phyloP scores from a whole-genome alignment of 2,329 filamentous ascomycete species.

The Xylariomycetidae sp. region DNA sequence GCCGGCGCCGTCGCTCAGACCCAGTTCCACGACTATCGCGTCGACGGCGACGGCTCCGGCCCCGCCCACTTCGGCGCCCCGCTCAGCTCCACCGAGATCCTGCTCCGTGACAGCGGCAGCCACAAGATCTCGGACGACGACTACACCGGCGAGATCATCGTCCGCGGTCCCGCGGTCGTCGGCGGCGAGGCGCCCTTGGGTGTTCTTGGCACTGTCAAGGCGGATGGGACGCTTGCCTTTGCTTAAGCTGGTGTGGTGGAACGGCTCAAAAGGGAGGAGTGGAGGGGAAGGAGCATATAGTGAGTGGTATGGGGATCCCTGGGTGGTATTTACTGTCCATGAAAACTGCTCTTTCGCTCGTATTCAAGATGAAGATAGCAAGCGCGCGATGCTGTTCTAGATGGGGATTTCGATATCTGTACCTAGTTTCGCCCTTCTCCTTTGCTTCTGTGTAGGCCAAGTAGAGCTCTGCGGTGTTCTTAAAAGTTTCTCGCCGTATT shows the following conservation, averaged over 20 bases:
- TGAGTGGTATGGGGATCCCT: no score
- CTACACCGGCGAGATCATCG: slow-evolving; percentile 62
- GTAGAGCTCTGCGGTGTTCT: no score
- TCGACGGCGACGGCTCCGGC: slow-evolving; percentile 33
- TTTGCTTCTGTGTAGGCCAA: no score
- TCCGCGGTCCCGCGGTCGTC: slow-evolving; percentile 67
- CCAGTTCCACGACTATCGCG: slow-evolving; percentile 79
- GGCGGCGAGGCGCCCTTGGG: slow-evolving; percentile 58
- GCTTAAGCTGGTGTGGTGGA: slow-evolving; percentile 13
- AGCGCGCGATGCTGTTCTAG: no score
- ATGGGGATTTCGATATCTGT: no score
- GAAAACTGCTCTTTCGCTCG: no score
- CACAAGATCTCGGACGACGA: slow-evolving; percentile 59
- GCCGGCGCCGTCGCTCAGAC: slow-evolving; percentile 87
- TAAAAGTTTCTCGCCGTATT: no score
- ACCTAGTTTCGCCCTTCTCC: no score
- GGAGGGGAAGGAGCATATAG: no score
- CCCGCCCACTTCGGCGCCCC: slow-evolving; percentile 76
- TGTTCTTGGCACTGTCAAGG: slow-evolving; percentile 56
- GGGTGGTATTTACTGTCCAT: no score
- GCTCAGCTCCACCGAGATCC: slow-evolving; percentile 71
- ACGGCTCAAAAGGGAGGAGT: no score
- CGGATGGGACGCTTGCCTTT: slow-evolving; percentile 68
- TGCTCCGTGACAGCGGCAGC: slow-evolving; percentile 56
- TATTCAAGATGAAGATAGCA: no score